Evolutionary conservation across 495 filamentous ascomycete species (phyloP).

Genomic region (Aspergillus mulundensis): DNA sequence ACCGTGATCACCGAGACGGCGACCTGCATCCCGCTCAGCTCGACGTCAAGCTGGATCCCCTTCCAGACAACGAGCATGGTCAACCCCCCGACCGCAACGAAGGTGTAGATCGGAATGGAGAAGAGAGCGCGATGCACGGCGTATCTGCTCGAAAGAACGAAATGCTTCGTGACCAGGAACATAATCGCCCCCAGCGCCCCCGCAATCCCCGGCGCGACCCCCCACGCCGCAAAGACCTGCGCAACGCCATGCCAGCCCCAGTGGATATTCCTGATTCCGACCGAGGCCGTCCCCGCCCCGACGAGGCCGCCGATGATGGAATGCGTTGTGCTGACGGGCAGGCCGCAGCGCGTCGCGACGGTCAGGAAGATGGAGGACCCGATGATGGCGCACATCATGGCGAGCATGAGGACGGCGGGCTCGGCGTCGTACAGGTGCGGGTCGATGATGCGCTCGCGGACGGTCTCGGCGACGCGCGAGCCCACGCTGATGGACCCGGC

Average conservation of each 20-base stretch:
- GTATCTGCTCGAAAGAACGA: conserved; percentile 1
- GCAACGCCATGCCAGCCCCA: conserved; percentile 10
- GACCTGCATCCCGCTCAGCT: neutral
- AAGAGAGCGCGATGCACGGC: conserved; percentile 5
- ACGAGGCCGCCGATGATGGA: conserved; percentile 10
- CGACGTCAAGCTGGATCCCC: conserved; percentile 5
- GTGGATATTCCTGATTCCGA: conserved; percentile 3
- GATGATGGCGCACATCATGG: conserved; percentile 13
- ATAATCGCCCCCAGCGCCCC: neutral
- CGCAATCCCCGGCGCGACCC: conserved; percentile 4
- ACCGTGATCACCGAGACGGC: conserved; percentile 3
- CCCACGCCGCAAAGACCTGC: conserved; percentile 11
- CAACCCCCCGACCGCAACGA: conserved; percentile 1
- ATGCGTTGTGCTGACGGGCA: conserved; percentile 8
- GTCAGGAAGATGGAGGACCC: conserved; percentile 7
- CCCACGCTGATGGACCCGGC: conserved; percentile 3
- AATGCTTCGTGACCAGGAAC: conserved; percentile 5
- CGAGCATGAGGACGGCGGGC: conserved; percentile 4
- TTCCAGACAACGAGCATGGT: conserved; percentile 13
- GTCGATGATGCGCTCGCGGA: conserved; percentile 7
- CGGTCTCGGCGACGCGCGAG: conserved; percentile 8
- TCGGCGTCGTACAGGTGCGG: conserved; percentile 8
- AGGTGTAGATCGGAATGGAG: conserved; percentile 7
- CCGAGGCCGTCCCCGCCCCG: conserved; percentile 3
- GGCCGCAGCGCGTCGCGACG: conserved; percentile 3